Evolutionary conservation across 371 early-diverging fungal genomes (phyloP).

Genomic region (Globomyces sp.): DNA sequence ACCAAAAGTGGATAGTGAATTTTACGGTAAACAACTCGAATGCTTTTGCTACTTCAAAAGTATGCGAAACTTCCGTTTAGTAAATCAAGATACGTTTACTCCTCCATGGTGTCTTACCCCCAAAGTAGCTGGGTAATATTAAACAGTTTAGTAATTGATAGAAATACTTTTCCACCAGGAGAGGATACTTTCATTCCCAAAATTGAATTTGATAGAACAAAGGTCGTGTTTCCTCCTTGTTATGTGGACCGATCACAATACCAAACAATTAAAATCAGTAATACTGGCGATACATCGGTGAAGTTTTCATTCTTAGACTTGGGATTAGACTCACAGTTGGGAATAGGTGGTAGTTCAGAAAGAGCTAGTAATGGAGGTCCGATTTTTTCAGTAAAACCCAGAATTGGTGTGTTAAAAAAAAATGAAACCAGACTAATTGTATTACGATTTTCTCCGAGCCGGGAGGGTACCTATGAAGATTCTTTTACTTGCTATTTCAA

Average conservation of each 20-base stretch:
- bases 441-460: conserved; percentile 44
- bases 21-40: conserved; percentile 49
- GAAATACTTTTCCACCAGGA: conserved; percentile 49
- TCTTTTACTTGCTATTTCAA: conserved; percentile 43
- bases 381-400: conserved; percentile 43
- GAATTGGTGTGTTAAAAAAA: conserved; percentile 41
- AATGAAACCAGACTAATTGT: conserved; percentile 45
- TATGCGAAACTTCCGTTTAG: conserved; percentile 55
- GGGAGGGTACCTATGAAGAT: conserved; percentile 40
- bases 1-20: conserved; percentile 45
- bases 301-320: conserved; percentile 43
- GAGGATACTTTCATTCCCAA: conserved; percentile 48
- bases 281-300: conserved; percentile 47
- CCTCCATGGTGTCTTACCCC: conserved; percentile 52
- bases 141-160: conserved; percentile 2
- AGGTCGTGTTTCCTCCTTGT: conserved; percentile 46
- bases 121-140: conserved; percentile 27
- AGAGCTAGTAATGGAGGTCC: conserved; percentile 34
- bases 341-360: conserved; percentile 36
- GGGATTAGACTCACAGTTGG: neutral
- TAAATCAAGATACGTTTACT: conserved; percentile 50
- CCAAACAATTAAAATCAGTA: conserved; percentile 41
- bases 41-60: conserved; percentile 52
- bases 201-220: conserved; percentile 34
- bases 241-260: conserved; percentile 46